Evolutionary conservation across 768 basidiomycete species (phyloP).

Genomic region (Chalciporus pseudorubinellus): DNA sequence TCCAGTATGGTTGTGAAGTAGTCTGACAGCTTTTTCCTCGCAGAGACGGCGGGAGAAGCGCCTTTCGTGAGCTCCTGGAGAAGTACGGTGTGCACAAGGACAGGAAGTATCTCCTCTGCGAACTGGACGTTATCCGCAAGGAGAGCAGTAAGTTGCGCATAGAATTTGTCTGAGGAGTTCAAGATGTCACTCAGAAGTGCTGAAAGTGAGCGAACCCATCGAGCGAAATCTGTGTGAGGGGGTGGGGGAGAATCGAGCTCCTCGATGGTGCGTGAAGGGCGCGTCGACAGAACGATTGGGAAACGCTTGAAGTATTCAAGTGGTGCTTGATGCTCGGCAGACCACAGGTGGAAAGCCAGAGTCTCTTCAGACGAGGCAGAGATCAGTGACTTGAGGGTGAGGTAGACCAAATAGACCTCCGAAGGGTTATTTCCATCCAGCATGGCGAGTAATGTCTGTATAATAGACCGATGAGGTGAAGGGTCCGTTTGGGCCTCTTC

Average conservation of each 20-base stretch:
- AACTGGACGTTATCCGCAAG: slow-evolving; percentile 54
- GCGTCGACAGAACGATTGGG: slow-evolving; percentile 34
- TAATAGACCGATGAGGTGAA: slow-evolving; percentile 48
- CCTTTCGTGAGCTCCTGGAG: slow-evolving; percentile 24
- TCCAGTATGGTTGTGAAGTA: slow-evolving; percentile 27
- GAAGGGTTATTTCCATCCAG: slow-evolving; percentile 49
- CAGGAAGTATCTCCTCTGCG: slow-evolving; percentile 66
- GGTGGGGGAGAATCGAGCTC: slow-evolving; percentile 36
- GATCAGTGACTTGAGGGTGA: slow-evolving; percentile 59
- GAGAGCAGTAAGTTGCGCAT: slow-evolving; percentile 61
- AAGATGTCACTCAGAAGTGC: slow-evolving; percentile 58
- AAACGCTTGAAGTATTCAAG: slow-evolving; percentile 51
- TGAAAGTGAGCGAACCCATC: slow-evolving; percentile 63
- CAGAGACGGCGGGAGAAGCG: neutral
- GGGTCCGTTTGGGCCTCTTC: slow-evolving; percentile 20
- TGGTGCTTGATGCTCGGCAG: slow-evolving; percentile 42
- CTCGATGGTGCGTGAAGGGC: slow-evolving; percentile 36
- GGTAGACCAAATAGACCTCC: slow-evolving; percentile 58
- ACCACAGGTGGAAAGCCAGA: slow-evolving; percentile 30
- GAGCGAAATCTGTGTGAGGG: slow-evolving; percentile 47
- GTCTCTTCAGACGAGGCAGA: slow-evolving; percentile 36
- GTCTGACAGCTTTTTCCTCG: slow-evolving; percentile 20
- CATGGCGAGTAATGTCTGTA: slow-evolving; percentile 54
- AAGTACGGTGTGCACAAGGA: slow-evolving; percentile 71
- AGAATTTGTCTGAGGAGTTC: slow-evolving; percentile 57